Conservation (phyloP, 140 eudicot species). For the Eryngium alpinum region DNA sequence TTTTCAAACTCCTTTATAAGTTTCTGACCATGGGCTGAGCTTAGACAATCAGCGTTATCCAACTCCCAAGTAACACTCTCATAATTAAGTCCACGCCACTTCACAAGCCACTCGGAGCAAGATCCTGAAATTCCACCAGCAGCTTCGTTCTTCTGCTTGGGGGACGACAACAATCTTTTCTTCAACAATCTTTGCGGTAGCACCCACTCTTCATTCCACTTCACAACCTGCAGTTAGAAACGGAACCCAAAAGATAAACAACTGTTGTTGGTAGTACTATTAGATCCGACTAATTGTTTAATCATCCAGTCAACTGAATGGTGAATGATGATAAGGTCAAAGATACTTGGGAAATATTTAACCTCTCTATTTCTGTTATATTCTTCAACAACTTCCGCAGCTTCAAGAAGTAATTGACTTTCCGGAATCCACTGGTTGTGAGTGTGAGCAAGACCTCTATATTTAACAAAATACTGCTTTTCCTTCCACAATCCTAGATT, state of each 20-base stretch:
- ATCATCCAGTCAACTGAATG: not conserved
- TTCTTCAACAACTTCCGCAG: constrained; percentile 35
- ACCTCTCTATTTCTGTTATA: constrained; percentile 34
- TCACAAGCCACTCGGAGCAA: constrained; percentile 67
- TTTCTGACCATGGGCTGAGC: constrained; percentile 39
- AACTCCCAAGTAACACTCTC: constrained; percentile 65
- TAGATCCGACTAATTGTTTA: not conserved
- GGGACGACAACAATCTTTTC: constrained; percentile 33
- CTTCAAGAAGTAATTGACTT: constrained; percentile 40
- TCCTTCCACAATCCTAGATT: constrained; percentile 41
- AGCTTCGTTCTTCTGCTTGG: constrained; percentile 20
- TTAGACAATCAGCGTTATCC: constrained; percentile 36
- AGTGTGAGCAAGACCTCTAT: constrained; percentile 66
- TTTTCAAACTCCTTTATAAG: constrained; percentile 45
- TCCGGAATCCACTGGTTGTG: constrained; percentile 70
- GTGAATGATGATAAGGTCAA: not conserved
- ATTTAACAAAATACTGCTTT: constrained; percentile 66
- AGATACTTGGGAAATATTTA: not conserved
- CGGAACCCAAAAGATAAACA: not conserved
- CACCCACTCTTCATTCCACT: constrained; percentile 58
- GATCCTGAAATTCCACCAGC: constrained; percentile 28
- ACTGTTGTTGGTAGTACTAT: constrained; percentile 7
- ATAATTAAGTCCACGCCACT: constrained; percentile 63
- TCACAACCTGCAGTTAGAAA: constrained; percentile 20
- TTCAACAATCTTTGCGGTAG: constrained; percentile 52